Base-by-base conservation (phyloP, 1,139 yeast genomes). In the Candida neerlandica region DNA sequence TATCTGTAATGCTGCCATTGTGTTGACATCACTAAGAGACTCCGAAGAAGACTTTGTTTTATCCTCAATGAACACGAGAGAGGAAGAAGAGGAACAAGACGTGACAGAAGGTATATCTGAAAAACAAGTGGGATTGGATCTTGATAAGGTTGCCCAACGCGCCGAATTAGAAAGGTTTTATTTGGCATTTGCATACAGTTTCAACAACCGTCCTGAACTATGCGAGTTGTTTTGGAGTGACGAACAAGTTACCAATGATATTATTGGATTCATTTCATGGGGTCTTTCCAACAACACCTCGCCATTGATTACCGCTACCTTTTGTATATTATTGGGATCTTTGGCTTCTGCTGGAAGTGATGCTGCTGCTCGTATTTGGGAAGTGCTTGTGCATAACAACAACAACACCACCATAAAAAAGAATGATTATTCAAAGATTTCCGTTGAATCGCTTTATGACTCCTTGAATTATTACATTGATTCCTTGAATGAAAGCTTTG, bases 111-210 rank as follows among this genome's bases (percentile, higher is more conserved):
- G 47, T 12, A 39, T 43, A 7, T 45, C 42, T 11, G 50, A 50
- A 19, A 52, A 53, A 29, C 26, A 44, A 12, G 55, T 56, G n/a
- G 59, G 61, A 11, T 47, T 77, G 40, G 73, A 78, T 57, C 66
- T 77, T 50, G 86, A 81, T 54, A 83, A 77, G 51, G 72, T 86
- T 33, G 78, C 89, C 2, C 82, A 85, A 16, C 84, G 88, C 53
- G 87, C 94, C 0, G 97, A 94, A 57, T 72, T 94, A 47, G 99
- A 94, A 64, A 77, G 97, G 54, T 89, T 94, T 59, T 92, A 90
- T 62, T 66, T 91, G 58, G 80, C 96, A 2, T 77, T 91, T 53
- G 87, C 86, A 35, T 89, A 82, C 61, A 76, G 89, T 4, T 91
- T 86, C 62, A 72, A 78, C 40, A 77, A 80, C 30, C 76, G 96